Evolutionary conservation across 2,329 filamentous ascomycete genomes (phyloP), one percentile per base, ranked within the genome.

Genomic region (Aspergillus aculeatus): DNA sequence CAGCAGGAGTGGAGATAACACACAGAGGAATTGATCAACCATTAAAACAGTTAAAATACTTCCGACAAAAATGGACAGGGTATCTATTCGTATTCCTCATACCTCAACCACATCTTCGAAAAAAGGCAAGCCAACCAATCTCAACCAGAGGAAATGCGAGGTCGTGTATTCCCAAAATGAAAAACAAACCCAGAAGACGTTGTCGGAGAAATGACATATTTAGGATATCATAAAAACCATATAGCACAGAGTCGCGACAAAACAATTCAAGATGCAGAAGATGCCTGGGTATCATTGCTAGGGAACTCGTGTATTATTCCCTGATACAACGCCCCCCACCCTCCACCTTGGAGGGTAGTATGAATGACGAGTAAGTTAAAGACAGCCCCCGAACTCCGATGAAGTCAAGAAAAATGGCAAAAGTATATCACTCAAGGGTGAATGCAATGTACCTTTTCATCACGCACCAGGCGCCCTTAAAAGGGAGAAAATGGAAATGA

Each of bases 221-320:
- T 54, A 64, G 52, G 56, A 58, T 60, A 64, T 65, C 56, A 62
- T 62, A 68, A 70, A 68, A 65, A 59, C 38, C 56, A 66, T 69
- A 53, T 66, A 60, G 63, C 64, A 66, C 62, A 65, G 63, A 44
- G 38, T 19, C 38, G 54, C 52, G 61, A 57, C 60, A 41, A 51
- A 47, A 35, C 47, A 63, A 60, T 60, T 59, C 62, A 41, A 61
- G 62, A 48, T 31, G 54, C 56, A 54, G 55, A 48, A 48, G 51
- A 44, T 60, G 54, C 72, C 68, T 73, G 70, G 71, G 72, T 75
- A 75, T 76, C 72, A 73, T 75, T 75, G 73, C 67, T 65, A 72
- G 72, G 71, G 69, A 70, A 76, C 68, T 73, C 74, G 74, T 77
- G 60, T 77, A 76, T 76, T 69, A 70, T 76, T 74, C 61, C 74